Conservation (phyloP, 495 filamentous ascomycete species). For the Neurospora africana region DNA sequence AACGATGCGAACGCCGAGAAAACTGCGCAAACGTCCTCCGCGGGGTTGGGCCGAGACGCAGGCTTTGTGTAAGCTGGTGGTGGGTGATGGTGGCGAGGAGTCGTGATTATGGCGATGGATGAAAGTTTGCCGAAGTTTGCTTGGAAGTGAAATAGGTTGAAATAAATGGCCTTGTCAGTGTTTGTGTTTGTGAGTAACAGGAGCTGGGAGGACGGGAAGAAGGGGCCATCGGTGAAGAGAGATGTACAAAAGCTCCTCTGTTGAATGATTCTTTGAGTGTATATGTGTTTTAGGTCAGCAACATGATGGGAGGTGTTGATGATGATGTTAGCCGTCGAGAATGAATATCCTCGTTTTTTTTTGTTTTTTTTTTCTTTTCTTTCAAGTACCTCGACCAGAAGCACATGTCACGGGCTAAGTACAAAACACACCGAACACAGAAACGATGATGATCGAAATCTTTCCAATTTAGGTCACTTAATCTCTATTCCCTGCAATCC, state of each 20-base stretch:
- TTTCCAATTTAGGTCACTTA: no score
- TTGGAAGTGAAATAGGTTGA: background rate
- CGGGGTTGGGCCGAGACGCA: constrained; percentile 23
- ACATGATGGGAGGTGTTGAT: background rate
- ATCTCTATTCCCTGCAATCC: background rate
- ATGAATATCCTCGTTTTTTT: background rate
- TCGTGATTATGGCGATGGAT: background rate
- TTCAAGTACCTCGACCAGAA: background rate
- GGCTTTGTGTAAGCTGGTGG: constrained; percentile 16
- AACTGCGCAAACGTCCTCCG: constrained; percentile 38
- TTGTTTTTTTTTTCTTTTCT: background rate
- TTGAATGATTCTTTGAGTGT: background rate
- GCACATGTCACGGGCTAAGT: no score
- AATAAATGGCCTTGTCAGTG: no score
- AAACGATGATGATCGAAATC: no score
- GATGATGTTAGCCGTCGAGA: background rate
- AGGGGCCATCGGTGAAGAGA: no score
- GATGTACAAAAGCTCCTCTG: background rate
- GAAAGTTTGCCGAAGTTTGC: background rate
- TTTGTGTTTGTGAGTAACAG: no score
- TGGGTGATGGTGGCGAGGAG: background rate
- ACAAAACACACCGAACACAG: no score
- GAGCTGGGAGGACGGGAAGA: background rate
- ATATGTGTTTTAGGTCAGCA: background rate
- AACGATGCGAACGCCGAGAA: constrained; percentile 22